Evolutionary conservation across 805 yeast species (phyloP), one percentile per base, ranked within the genome.

Genomic region (Wickerhamiella qilinensis): DNA sequence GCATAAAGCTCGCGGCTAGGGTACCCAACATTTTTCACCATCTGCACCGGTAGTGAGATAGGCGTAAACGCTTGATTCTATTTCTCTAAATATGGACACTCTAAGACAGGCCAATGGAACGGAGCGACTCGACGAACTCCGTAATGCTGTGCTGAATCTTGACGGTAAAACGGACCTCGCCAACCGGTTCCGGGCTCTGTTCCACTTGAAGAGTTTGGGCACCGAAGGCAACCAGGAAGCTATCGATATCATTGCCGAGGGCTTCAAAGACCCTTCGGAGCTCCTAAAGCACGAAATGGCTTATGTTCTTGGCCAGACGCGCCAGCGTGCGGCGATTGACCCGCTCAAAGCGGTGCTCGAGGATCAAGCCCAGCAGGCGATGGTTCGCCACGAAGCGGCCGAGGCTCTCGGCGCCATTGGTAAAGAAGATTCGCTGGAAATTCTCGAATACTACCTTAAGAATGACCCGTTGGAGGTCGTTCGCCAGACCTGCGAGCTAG

Each of bases 361-460:
- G 36, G 75, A 77, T 56, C 53, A 56, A 19, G 47, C 64, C 14
- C 66, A 65, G 48, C 97, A 88, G 64, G 67, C 81, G 43, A 91
- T 91, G 97, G 99, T 91, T 28, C 79, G 99, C 59, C 99, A 91
- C 59, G 99, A 91, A 60, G 98, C 98, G 15, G 98, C 98, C 6
- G 99, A 91, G 62, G 98, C 97, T 32, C 67, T 91, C 39, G 99
- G 98, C 44, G 98, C 98, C 33, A 66, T 91, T 38, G 94, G 94
- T 35, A 94, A 85, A 58, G 58, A 61, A 30, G 77, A 71, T 4
- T 79, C 93, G 12, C 58, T 91, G 40, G 71, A 65, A 1, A 56
- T 85, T 35, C 69, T 91, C 49, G 61, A 71, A 44, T 63, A 75
- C 38, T 84, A 77, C 58, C 67, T 60, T 49, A 58, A 64, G 44